Conservation (phyloP, 23 red algal species). For the Gracilaria gracilis region DNA sequence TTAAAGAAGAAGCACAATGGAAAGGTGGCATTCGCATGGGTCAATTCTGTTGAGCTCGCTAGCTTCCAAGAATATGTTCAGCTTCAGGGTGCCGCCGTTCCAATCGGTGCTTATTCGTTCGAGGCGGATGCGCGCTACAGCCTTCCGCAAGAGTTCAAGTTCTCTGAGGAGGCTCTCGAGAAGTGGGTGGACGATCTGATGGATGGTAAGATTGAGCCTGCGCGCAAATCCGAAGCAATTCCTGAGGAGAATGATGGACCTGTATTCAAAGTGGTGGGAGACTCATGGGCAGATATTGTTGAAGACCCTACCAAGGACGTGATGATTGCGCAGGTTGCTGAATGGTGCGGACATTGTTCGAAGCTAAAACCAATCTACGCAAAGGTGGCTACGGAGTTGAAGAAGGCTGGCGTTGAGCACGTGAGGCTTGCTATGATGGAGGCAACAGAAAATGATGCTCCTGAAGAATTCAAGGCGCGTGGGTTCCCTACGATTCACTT, state of each 20-base stretch:
- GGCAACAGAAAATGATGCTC: slow-evolving; percentile 95
- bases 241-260: slow-evolving; percentile 73
- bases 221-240: slow-evolving; percentile 72
- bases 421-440: slow-evolving; percentile 94
- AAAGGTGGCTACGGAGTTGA: slow-evolving; percentile 79
- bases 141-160: slow-evolving; percentile 66
- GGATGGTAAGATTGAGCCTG: slow-evolving; percentile 72
- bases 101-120: slow-evolving; percentile 79
- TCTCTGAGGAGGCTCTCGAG: slow-evolving; percentile 44
- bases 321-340: slow-evolving; percentile 88
- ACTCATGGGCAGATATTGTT: slow-evolving; percentile 79
- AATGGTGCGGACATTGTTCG: slow-evolving; percentile 95
- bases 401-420: slow-evolving; percentile 70
- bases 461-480: slow-evolving; percentile 83
- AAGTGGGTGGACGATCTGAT: slow-evolving; percentile 80
- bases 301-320: slow-evolving; percentile 87
- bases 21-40: slow-evolving; percentile 76
- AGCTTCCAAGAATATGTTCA: slow-evolving; percentile 78
- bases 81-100: slow-evolving; percentile 57
- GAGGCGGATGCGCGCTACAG: slow-evolving; percentile 70
- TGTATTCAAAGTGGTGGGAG: slow-evolving; percentile 91
- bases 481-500: slow-evolving; percentile 96
- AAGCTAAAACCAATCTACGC: slow-evolving; percentile 75
- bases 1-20: slow-evolving; percentile 61
- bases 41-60: slow-evolving; percentile 53